Evolutionary conservation across 176 grass and related monocot species (phyloP).

Genomic region (Stipa capillata): DNA sequence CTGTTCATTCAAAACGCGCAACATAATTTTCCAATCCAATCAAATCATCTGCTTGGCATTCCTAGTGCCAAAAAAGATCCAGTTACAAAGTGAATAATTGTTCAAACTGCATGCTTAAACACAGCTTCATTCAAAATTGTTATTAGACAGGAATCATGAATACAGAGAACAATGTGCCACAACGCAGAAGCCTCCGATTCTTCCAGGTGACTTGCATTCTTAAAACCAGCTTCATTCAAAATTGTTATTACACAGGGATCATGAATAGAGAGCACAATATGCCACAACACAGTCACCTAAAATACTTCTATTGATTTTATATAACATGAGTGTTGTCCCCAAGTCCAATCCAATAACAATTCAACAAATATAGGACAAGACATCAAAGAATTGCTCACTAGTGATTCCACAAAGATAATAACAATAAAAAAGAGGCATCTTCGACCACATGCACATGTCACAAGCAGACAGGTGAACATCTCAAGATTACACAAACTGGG

Average conservation of each 20-base stretch:
- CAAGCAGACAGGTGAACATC: background rate
- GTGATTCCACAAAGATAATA: background rate
- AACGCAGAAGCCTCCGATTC: background rate
- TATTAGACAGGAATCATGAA: too few species aligned
- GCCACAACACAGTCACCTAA: background rate
- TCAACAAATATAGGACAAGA: background rate
- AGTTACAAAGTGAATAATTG: too few species aligned
- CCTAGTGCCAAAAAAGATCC: background rate
- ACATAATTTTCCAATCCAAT: background rate
- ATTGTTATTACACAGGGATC: background rate
- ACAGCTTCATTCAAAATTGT: background rate
- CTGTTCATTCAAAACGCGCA: background rate
- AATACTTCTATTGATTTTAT: slow-evolving; percentile 11
- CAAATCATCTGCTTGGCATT: background rate
- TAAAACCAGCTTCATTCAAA: background rate
- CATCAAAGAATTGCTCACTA: slow-evolving; percentile 30
- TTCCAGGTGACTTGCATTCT: background rate
- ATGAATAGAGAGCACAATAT: too few species aligned
- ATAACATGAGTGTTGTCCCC: background rate
- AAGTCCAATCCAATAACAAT: background rate
- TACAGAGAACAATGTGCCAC: too few species aligned
- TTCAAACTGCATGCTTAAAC: background rate
- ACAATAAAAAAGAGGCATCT: background rate
- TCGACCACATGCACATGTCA: background rate
- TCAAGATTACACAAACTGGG: background rate